Evolutionary conservation across 2,329 filamentous ascomycete genomes (phyloP).

Genomic region (Chaetomium globosum): DNA sequence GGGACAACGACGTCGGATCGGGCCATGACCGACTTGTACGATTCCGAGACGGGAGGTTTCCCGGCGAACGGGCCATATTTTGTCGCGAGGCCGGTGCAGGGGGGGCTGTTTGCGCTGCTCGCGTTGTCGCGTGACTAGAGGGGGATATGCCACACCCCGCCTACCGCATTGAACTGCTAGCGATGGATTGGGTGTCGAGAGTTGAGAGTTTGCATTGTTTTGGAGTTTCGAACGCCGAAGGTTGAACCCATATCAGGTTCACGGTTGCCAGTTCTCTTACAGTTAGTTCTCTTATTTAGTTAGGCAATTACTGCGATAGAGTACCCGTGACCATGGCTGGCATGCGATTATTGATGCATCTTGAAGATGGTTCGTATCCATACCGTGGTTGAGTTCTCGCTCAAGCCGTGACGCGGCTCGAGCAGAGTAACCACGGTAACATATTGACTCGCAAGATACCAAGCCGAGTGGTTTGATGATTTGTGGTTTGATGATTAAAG

Average conservation of each 20-base stretch:
- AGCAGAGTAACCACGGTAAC: background rate
- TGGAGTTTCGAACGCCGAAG: conserved; percentile 12
- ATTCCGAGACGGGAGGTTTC: conserved; percentile 69
- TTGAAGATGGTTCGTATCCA: background rate
- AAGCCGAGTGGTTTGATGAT: conserved; percentile 9
- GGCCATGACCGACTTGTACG: conserved; percentile 76
- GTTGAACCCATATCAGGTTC: background rate
- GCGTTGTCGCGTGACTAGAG: conserved; percentile 51
- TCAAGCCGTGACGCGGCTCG: background rate
- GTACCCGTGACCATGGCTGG: background rate
- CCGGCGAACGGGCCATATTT: conserved; percentile 62
- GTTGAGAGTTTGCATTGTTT: conserved; percentile 18
- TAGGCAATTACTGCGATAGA: background rate
- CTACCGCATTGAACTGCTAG: background rate
- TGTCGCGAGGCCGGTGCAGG: conserved; percentile 76
- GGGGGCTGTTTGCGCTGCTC: conserved; percentile 78
- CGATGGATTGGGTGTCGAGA: background rate
- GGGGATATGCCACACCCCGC: background rate
- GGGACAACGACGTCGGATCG: conserved; percentile 70
- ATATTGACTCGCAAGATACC: background rate
- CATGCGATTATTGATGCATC: background rate
- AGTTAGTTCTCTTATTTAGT: background rate
- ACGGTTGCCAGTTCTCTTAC: background rate
- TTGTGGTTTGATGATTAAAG: conserved; percentile 2
- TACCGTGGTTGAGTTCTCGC: background rate